Conservation (phyloP, 2,329 filamentous ascomycete genomes). For the Alternaria triticimaculans region DNA sequence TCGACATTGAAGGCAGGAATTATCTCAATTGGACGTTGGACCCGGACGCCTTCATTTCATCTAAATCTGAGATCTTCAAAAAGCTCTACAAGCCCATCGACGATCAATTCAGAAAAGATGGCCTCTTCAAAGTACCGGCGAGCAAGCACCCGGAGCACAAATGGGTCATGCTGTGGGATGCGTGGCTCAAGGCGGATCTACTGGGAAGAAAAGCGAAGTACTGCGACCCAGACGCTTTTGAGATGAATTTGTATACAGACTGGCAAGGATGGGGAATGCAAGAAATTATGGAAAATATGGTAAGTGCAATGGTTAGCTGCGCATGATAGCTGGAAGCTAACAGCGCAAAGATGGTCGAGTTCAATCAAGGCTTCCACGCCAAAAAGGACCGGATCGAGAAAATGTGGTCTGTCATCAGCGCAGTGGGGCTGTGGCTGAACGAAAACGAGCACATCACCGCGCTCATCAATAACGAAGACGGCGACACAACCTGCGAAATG, state of each 20-base stretch:
- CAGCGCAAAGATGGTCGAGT: conserved; percentile 17
- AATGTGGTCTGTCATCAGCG: conserved; percentile 26
- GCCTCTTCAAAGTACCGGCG: conserved; percentile 10
- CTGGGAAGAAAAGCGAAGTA: conserved; percentile 10
- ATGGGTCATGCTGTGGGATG: conserved; percentile 28
- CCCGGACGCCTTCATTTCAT: background rate
- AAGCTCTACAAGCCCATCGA: conserved; percentile 9
- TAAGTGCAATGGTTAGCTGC: background rate
- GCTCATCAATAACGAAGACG: conserved; percentile 18
- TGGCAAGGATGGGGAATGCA: conserved; percentile 19
- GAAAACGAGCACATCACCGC: background rate
- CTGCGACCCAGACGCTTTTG: conserved; percentile 21
- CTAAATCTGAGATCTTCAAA: conserved; percentile 1
- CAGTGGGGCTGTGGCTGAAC: conserved; percentile 21
- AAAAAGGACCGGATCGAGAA: conserved; percentile 12
- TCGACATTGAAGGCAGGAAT: conserved; percentile 17
- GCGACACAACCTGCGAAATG: conserved; percentile 5
- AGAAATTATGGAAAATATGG: conserved; percentile 20
- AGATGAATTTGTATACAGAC: conserved; percentile 23
- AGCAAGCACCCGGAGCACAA: conserved; percentile 18
- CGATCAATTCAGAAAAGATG: conserved; percentile 8
- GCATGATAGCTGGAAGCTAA: background rate
- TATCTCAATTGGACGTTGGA: conserved; percentile 3
- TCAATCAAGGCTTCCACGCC: conserved; percentile 16
- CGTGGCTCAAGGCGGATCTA: conserved; percentile 13